Evolutionary conservation across 2,329 filamentous ascomycete genomes (phyloP), one percentile per base, ranked within the genome.

Genomic region (Calonectria hongkongensis): DNA sequence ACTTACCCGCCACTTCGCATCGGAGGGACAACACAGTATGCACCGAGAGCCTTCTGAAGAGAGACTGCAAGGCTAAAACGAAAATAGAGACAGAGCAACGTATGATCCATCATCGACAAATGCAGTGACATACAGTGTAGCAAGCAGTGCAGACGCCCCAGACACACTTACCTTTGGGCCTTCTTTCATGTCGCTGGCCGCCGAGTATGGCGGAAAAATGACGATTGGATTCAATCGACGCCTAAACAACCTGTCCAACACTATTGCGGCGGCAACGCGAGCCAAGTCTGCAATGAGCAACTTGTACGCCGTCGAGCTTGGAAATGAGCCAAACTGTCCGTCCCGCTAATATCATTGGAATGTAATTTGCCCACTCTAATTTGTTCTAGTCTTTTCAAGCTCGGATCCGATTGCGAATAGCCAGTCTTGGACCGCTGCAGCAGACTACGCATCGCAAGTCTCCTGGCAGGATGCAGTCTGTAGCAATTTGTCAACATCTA

Each of bases 251-350:
- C 82, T 89, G 21, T 76, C 82, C n/a, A 91, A 91, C 74, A 91
- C 88, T 0, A 87, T 91, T 41, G 83, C 84, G 0, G 89, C 89
- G 0, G 89, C 89, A 2, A 84, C 83, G 51, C 76, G 84, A 0
- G 89, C 86, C 0, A 83, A 86, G 12, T 75, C 75, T 2, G 77
- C 82, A n/a, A 87, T 90, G 75, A 74, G 73, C 5, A 91, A 89
- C 72, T 78, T 91, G 13, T 81, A 87, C 21, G 87, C 89, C 3
- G 88, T 91, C 41, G 89, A 91, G 76, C 82, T 91, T 1, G 89
- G 89, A 2, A 91, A 91, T 75, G 89, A 91, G 68, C 89, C 89
- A 4, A 87, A 90, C 73, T 89, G 88, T 89, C 72, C 18, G 39
- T 28, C 3, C 8, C 10, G 4, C 10, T 18, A n/a, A 21, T 27